These are phyloP conservation scores for Rhizophagus prolifer DNA, from an alignment of 192 early-diverging fungal species.

Conservation along the genomic window DNA sequence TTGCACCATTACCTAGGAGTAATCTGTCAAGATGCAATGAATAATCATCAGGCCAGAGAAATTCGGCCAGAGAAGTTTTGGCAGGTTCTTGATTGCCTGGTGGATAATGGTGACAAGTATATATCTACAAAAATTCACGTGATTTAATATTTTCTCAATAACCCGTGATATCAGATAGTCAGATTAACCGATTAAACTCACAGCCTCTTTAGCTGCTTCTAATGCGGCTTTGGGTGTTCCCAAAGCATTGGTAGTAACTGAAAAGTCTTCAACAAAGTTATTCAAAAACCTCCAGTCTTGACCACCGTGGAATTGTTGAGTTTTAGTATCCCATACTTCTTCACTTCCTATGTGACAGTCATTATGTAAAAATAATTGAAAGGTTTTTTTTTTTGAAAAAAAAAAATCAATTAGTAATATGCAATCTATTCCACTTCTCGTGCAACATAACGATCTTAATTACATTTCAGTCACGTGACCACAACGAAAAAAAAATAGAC, in stretches of 20 bases:
- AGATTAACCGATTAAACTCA: conserved; percentile 37
- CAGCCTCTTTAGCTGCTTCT: conserved; percentile 69
- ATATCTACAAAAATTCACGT: conserved; percentile 40
- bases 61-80: conserved; percentile 75
- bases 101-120: conserved; percentile 83
- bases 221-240: conserved; percentile 77
- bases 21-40: conserved; percentile 60
- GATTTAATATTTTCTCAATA: neutral
- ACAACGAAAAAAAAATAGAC: too few relatives aligned
- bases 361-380: neutral
- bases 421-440: too few relatives aligned
- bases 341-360: neutral
- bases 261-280: conserved; percentile 92
- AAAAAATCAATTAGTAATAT: too few relatives aligned
- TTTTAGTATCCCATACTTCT: conserved; percentile 77
- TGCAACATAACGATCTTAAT: too few relatives aligned
- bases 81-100: conserved; percentile 91
- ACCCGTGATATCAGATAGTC: too few relatives aligned
- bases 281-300: conserved; percentile 79
- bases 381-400: too few relatives aligned
- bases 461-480: too few relatives aligned
- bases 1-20: conserved; percentile 86
- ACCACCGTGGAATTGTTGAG: conserved; percentile 87
- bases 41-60: conserved; percentile 71
- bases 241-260: conserved; percentile 86